Evolutionary conservation across 2,329 filamentous ascomycete species (phyloP), one percentile per base, ranked within the genome.

Genomic region (Didymella keratinophila): DNA sequence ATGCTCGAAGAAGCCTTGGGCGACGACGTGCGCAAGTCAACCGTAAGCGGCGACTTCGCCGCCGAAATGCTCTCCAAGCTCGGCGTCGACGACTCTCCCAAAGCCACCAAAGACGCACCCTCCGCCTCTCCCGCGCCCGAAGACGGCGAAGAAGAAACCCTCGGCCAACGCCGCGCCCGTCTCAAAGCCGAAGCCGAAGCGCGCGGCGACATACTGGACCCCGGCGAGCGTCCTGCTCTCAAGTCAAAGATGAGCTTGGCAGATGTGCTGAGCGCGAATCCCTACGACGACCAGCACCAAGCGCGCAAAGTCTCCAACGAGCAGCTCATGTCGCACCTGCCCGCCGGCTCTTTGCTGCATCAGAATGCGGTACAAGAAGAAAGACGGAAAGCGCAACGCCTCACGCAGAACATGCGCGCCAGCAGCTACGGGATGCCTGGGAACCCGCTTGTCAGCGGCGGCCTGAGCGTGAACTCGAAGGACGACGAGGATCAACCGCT

Each of bases 91-190:
- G 63, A 72, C 10, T 52, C 23, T 6, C 41, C 41, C 41, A 25
- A 25, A 43, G 41, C 3, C 21, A 14, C 37, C 18, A 41, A 41
- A 23, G 37, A 23, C 18, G 37, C 37, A 11, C 37, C 37, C 20
- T 23, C 37, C 18, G 37, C 37, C 18, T 41, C 37, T 5, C 61
- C 66, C 3, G 52, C 53, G 7, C 50, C 47, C 14, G 52, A 45
- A 28, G 66, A 69, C 4, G 73, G 69, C 18, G 89, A 88, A 64
- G 89, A 92, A 66, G 91, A 95, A 72, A 94, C 91, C 0, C 81
- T 95, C 0, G 91, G 90, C 10, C 90, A 94, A 74, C 87, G 91
- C 11, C 87, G 90, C 0, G 87, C 86, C 27, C 85, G 91, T 25
- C 81, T 95, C 1, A 90, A 93, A 72, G 87, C 87, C 25, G 88